phyloP scores from a whole-genome alignment of 2,329 filamentous ascomycete genomes.

The Beauveria rudraprayagi region DNA sequence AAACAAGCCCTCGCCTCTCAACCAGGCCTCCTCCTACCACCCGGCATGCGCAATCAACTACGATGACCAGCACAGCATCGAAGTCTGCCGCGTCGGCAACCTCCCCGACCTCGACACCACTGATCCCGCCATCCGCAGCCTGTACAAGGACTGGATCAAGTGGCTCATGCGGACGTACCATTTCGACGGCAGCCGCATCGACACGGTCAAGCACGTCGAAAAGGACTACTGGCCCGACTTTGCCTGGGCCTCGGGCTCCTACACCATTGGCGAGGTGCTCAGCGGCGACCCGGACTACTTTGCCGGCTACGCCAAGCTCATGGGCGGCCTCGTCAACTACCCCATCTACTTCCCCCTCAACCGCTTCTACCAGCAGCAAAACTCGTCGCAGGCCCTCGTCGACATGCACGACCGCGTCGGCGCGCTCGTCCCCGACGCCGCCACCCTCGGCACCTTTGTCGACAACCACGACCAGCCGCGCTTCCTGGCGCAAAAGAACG shows the following conservation, averaged over 20 bases:
- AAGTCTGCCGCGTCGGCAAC: slow-evolving; percentile 42
- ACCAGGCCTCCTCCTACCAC: slow-evolving; percentile 52
- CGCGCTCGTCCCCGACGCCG: slow-evolving; percentile 33
- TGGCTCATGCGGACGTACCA: slow-evolving; percentile 50
- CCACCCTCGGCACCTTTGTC: slow-evolving; percentile 41
- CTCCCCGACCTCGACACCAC: slow-evolving; percentile 57
- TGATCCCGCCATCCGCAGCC: slow-evolving; percentile 35
- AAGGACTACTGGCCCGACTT: slow-evolving; percentile 51
- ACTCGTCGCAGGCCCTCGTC: slow-evolving; percentile 30
- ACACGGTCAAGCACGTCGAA: slow-evolving; percentile 55
- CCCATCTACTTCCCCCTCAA: slow-evolving; percentile 39
- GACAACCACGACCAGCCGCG: slow-evolving; percentile 54
- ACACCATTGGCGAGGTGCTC: slow-evolving; percentile 53
- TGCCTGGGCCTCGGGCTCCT: slow-evolving; percentile 45
- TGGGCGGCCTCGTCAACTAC: slow-evolving; percentile 56
- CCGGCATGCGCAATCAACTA: slow-evolving; percentile 51
- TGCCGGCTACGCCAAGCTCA: slow-evolving; percentile 42
- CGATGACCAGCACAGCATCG: slow-evolving; percentile 37
- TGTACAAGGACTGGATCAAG: slow-evolving; percentile 52
- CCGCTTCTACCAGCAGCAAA: slow-evolving; percentile 28
- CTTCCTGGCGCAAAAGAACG: slow-evolving; percentile 42
- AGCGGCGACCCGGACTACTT: slow-evolving; percentile 44
- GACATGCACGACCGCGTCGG: slow-evolving; percentile 30
- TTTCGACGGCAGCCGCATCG: slow-evolving; percentile 54
- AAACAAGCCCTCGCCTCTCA: slow-evolving; percentile 35